Base-by-base conservation (phyloP, 148 eudicot species). In the Silene uniflora region DNA sequence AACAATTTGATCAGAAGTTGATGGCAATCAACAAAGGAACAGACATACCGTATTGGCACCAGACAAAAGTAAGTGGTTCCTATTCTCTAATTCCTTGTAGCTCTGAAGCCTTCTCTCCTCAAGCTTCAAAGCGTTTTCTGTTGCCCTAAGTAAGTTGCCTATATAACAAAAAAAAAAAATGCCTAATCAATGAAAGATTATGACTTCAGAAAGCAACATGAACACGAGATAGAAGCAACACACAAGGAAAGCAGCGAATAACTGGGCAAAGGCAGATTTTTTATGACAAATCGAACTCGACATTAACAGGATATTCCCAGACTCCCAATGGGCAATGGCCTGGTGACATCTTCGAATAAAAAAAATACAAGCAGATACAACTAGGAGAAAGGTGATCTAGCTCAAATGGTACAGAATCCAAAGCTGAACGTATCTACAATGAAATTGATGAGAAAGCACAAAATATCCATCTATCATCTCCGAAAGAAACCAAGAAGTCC, bases 71-170 rank as follows among this genome's bases (percentile, higher is more conserved):
- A 86, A 75, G 73, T 86, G 84, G 64, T 85, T 87, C 73, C 79
- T 79, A 11, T 77, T 81, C 78, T 77, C 82, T 61, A 90, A 58
- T 80, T 90, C 96, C 70, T 86, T 83, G 76, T 88, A 87, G 67
- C 68, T 84, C 73, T 80, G 88, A 62, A 78, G 81, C 83, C 96
- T 90, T 77, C 69, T 81, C 75, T 78, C 87, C 84, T 92, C 98
- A 78, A 86, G 74, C 77, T 87, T 87, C 76, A 88, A 68, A 85
- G 97, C 98, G 81, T 79, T 87, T 83, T 86, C 88, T 32, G 93
- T 80, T 76, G 84, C 89, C 80, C 83, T 87, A 55, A 88, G 55
- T 68, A 86, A 56, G 77, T 81, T 83, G 75, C 89, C 97, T 88
- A 81, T 83, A 56, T 75, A 52, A 76, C 54, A 39, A 58, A 52